Evolutionary conservation across 768 basidiomycete species (phyloP).

Genomic region (Tricholomella constricta): DNA sequence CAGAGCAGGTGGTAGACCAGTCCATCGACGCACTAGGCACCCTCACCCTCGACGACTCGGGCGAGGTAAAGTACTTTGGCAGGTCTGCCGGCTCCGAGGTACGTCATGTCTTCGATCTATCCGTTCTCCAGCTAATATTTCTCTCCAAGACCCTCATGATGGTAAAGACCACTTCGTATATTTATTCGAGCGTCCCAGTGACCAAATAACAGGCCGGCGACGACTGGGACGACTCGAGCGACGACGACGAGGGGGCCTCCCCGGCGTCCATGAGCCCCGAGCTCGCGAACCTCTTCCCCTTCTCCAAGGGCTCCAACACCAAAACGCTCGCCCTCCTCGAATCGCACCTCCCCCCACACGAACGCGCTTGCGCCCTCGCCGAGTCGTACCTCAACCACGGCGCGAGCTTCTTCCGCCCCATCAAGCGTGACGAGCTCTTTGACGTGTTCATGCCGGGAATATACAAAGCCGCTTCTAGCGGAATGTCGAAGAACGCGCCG

Average conservation of each 20-base stretch:
- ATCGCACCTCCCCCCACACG: conserved; percentile 44
- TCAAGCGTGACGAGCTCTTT: conserved; percentile 50
- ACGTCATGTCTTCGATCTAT: conserved; percentile 8
- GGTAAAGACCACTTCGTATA: conserved; percentile 19
- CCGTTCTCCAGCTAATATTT: neutral
- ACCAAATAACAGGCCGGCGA: conserved; percentile 36
- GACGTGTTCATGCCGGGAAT: conserved; percentile 40
- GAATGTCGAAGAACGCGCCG: conserved; percentile 20
- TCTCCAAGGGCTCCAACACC: conserved; percentile 33
- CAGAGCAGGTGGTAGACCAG: conserved; percentile 35
- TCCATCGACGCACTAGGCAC: conserved; percentile 64
- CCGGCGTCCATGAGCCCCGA: conserved; percentile 27
- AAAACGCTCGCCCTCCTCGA: conserved; percentile 36
- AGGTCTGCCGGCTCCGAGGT: conserved; percentile 67
- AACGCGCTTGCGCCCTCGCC: conserved; percentile 41
- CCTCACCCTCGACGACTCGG: conserved; percentile 59
- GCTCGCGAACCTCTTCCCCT: conserved; percentile 44
- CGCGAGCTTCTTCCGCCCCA: conserved; percentile 50
- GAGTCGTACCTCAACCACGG: conserved; percentile 48
- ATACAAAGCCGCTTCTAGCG: conserved; percentile 30
- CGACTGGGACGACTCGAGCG: conserved; percentile 29
- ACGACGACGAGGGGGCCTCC: conserved; percentile 17
- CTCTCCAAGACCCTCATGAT: conserved; percentile 42
- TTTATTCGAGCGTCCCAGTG: neutral
- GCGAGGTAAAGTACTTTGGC: conserved; percentile 66